These are phyloP conservation scores for Arachnomyces sp. DNA, from an alignment of 2,329 filamentous ascomycete genomes.

Conservation along the genomic window DNA sequence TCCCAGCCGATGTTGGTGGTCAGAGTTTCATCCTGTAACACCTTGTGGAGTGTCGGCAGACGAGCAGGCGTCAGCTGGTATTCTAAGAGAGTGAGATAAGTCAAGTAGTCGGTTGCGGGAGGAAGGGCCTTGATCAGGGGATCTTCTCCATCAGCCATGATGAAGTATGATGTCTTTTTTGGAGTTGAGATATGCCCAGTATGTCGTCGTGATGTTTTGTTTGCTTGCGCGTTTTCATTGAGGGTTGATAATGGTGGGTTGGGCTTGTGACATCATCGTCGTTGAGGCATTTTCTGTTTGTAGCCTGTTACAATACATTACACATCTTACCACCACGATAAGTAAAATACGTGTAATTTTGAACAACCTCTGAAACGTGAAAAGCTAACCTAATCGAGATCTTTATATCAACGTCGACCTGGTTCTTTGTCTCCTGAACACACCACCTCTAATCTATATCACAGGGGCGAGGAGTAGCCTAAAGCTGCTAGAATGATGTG, in stretches of 20 bases:
- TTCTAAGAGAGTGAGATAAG: slow-evolving; percentile 59
- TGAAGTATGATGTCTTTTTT: slow-evolving; percentile 1
- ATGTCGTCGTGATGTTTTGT: neutral
- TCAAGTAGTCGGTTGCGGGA: slow-evolving; percentile 56
- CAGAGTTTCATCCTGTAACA: slow-evolving; percentile 54
- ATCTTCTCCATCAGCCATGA: slow-evolving; percentile 28
- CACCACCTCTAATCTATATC: too few relatives aligned
- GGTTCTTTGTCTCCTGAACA: too few relatives aligned
- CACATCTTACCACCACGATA: too few relatives aligned
- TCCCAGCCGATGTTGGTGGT: slow-evolving; percentile 62
- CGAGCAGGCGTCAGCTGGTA: slow-evolving; percentile 55
- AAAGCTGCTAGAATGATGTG: too few relatives aligned
- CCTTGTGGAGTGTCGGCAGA: slow-evolving; percentile 49
- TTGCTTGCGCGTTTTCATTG: neutral
- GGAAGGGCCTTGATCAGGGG: slow-evolving; percentile 54
- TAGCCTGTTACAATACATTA: too few relatives aligned
- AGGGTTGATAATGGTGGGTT: slow-evolving; percentile 1
- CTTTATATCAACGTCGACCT: too few relatives aligned
- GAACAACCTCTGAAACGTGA: too few relatives aligned
- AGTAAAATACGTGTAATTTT: too few relatives aligned
- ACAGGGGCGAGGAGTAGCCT: too few relatives aligned
- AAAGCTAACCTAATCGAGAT: too few relatives aligned
- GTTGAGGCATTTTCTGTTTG: slow-evolving; percentile 1
- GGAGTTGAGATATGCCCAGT: neutral
- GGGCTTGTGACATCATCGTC: neutral